phyloP scores from a whole-genome alignment of 2,329 filamentous ascomycete species.

The Knufia petricola region DNA sequence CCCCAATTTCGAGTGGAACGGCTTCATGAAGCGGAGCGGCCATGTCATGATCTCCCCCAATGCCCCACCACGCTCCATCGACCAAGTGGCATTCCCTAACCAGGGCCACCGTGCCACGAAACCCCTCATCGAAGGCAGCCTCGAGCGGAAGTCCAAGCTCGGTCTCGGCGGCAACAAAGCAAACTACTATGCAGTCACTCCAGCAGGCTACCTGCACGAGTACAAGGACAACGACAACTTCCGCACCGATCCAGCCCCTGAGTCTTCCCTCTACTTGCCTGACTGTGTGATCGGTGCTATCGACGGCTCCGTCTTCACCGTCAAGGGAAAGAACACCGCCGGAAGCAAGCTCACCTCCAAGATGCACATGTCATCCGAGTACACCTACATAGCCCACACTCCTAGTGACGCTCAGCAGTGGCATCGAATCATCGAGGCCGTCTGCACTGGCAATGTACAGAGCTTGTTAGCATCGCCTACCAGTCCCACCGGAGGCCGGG shows the following conservation, averaged over 20 bases:
- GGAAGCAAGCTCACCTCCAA: constrained; percentile 69
- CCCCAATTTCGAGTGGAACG: constrained; percentile 82
- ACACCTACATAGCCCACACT: constrained; percentile 80
- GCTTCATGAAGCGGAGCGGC: constrained; percentile 64
- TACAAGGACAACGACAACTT: constrained; percentile 85
- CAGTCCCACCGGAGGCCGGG: background rate
- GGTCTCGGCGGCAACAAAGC: constrained; percentile 66
- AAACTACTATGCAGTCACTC: constrained; percentile 83
- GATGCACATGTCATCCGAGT: constrained; percentile 67
- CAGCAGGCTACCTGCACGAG: constrained; percentile 82
- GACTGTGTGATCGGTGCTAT: constrained; percentile 70
- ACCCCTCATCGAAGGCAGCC: constrained; percentile 73
- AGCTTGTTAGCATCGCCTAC: constrained; percentile 19
- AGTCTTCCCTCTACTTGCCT: constrained; percentile 83
- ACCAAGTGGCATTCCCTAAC: constrained; percentile 75
- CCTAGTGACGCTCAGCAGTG: constrained; percentile 72
- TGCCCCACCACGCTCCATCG: constrained; percentile 61
- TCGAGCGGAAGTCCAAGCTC: constrained; percentile 85
- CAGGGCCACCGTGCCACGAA: constrained; percentile 72
- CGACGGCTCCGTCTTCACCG: constrained; percentile 74
- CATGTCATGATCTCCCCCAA: constrained; percentile 69
- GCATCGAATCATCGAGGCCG: constrained; percentile 57
- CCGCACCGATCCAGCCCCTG: constrained; percentile 64
- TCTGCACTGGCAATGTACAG: constrained; percentile 12
- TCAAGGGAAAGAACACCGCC: constrained; percentile 89